A percentile compares a stretch with the other conserved stretches of the same genome.
These are phyloP conservation scores for Pyrrhoderma lamaoense DNA, from an alignment of 1,284 basidiomycete species.

Conservation along the genomic window DNA sequence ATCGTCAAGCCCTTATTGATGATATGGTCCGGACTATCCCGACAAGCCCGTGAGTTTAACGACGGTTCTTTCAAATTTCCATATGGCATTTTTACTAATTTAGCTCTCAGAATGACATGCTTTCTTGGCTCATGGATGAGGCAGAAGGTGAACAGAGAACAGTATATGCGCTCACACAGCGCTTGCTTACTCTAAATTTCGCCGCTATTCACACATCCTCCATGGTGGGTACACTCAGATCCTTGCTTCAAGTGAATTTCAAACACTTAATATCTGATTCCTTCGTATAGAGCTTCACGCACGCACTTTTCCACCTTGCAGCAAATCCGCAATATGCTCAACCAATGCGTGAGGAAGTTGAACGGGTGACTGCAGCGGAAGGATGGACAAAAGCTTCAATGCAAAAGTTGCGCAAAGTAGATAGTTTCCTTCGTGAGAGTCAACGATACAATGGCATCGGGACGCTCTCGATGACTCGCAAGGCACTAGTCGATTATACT, in stretches of 20 bases:
- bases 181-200: constrained; percentile 29
- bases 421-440: constrained; percentile 44
- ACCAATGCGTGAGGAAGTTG: constrained; percentile 39
- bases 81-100: not conserved
- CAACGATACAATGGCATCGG: constrained; percentile 29
- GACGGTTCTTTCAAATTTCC: too few species aligned
- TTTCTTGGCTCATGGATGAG: constrained; percentile 40
- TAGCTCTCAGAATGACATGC: constrained; percentile 28
- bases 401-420: constrained; percentile 37
- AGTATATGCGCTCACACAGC: constrained; percentile 26
- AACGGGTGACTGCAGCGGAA: constrained; percentile 28
- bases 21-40: constrained; percentile 29
- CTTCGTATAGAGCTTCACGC: constrained; percentile 29
- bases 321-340: constrained; percentile 33
- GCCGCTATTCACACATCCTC: constrained; percentile 26
- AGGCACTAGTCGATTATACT: constrained; percentile 30
- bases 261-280: constrained; percentile 21
- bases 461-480: constrained; percentile 26
- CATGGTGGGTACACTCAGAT: constrained; percentile 20
- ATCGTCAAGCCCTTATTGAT: constrained; percentile 27
- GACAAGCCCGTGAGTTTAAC: constrained; percentile 32
- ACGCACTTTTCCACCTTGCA: constrained; percentile 36
- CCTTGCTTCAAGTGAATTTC: constrained; percentile 14
- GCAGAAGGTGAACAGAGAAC: constrained; percentile 28
- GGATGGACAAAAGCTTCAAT: constrained; percentile 40